Evolutionary conservation across 2,329 filamentous ascomycete genomes (phyloP), one percentile per base, ranked within the genome.

Genomic region (Paecilomyces fulvus): DNA sequence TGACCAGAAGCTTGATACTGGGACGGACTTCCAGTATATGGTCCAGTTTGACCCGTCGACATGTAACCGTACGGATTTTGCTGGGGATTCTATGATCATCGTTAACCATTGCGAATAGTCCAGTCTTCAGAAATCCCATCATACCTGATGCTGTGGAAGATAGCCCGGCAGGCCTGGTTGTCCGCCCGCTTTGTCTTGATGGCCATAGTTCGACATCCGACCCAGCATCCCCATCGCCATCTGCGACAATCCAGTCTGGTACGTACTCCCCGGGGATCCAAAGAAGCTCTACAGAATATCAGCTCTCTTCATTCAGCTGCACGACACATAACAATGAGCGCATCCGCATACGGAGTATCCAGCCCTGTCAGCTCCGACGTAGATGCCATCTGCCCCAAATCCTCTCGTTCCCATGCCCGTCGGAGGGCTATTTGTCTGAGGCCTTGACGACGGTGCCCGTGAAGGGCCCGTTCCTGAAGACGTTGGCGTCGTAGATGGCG

Each of bases 401-500:
- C 17, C 50, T 57, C 43, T 52, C 49, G 21, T 54, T 48, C 55
- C 56, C 51, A 23, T 54, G n/a, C 33, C 49, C 10, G 54, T 51
- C 20, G 52, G 59, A 25, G 61, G 60, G 31, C 57, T 66, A 49
- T 60, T 59, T 14, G 64, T 64, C 46, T 63, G 64, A 52, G 63
- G 64, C 20, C 63, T 62, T 20, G 62, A 64, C 1, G 60, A 60
- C 21, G 67, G 67, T 28, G 61, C 63, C 56, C 61, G 60, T 30
- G 66, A 64, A 31, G 62, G 65, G 4, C 66, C 67, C 31, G 61
- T 56, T 37, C 65, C 67, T 54, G 64, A 65, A 4, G 65, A 65
- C 2, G 55, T 65, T 25, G 67, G 67, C 14, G 67, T 68, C 9
- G 66, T 68, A 17, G 67, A 69, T 6, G 72, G 71, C 1, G 70